Base-by-base conservation (phyloP, 2,329 filamentous ascomycete genomes). In the Paecilomyces sp. region DNA sequence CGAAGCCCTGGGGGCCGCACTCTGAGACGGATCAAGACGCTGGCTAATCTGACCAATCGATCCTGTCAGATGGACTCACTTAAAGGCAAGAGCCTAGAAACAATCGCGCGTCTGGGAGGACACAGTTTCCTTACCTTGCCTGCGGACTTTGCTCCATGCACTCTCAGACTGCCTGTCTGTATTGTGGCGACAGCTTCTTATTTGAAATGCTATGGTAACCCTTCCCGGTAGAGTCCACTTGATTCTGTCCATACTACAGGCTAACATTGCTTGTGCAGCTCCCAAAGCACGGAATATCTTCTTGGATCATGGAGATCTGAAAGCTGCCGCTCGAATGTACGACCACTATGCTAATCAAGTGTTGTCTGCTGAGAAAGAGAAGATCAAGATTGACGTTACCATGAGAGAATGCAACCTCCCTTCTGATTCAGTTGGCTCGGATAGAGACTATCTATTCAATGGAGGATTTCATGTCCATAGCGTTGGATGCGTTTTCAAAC, bases 91-190 rank as follows among this genome's bases (percentile, higher is more conserved):
- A 64, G 68, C 12, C 52, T 80, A 15, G 76, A 79, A 56, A 71
- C 68, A n/a, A 66, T 80, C 22, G 69, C 75, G 54, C 74, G 75
- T 12, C 68, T 80, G 25, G 77, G 78, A 55, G 78, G 78, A 6
- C 67, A 77, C 58, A 73, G 74, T 60, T 69, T 72, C 58, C 63
- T 80, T 22, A 67, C 65, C 6, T 66, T 77, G 4, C 75, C 75
- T 0, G 60, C 57, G 1, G 70, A 75, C 13, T 73, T 77, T 64
- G 71, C 71, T 3, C 75, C 76, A n/a, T 67, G 67, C 12, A 66
- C 70, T 3, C 65, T 79, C 56, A 69, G 69, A 53, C 66, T 80
- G 15, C 78, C 78, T 1, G 71, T 71, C n/a, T 77, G 75, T 55
- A 73, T 80, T 60, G 77, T 76, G 34, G 74, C 75, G 30, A 73